Evolutionary conservation across 257 asterid genomes (phyloP).

Genomic region (Salvia splendens): DNA sequence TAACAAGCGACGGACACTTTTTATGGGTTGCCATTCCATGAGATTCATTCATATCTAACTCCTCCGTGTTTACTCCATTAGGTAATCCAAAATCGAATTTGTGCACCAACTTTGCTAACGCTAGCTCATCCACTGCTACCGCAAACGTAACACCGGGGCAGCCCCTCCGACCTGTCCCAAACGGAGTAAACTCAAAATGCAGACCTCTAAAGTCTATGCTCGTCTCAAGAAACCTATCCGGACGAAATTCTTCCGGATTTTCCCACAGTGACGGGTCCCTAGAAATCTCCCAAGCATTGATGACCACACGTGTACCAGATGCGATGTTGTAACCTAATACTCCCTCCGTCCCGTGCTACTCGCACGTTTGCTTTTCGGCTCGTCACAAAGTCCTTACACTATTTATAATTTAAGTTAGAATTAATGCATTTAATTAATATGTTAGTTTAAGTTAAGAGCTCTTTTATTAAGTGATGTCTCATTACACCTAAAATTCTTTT

Average conservation of each 20-base stretch:
- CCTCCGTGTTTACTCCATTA: constrained; percentile 21
- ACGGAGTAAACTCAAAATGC: no score
- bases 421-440: no score
- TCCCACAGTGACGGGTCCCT: neutral
- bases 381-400: no score
- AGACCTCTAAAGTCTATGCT: neutral
- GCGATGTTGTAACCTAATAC: neutral
- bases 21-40: constrained; percentile 35
- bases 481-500: no score
- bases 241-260: neutral
- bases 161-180: no score
- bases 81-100: constrained; percentile 44
- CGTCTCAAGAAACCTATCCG: neutral
- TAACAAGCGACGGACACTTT: constrained; percentile 38
- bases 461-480: no score
- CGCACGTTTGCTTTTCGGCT: no score
- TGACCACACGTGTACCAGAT: neutral
- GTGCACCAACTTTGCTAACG: constrained; percentile 44
- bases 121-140: constrained; percentile 35
- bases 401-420: no score
- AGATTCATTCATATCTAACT: constrained; percentile 48
- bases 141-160: constrained; percentile 53
- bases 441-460: no score
- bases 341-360: no score
- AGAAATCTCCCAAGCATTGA: neutral